Conservation (phyloP, 495 filamentous ascomycete species). For the Hyaloscypha hepaticicola region DNA sequence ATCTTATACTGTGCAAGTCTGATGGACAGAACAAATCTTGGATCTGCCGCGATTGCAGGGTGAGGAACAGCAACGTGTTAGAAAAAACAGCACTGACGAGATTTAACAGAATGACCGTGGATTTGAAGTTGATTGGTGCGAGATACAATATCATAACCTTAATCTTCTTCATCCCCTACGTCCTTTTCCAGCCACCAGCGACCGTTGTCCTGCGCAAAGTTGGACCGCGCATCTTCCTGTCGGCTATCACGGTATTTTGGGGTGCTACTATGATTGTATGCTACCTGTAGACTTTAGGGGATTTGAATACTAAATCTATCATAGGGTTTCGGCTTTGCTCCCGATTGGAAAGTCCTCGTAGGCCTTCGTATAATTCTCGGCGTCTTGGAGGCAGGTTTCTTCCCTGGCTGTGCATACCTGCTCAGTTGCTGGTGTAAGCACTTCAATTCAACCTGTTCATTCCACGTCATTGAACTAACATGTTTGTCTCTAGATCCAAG, state of each 20-base stretch:
- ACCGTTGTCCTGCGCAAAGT: conserved; percentile 58
- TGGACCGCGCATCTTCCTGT: conserved; percentile 57
- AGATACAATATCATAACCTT: conserved; percentile 49
- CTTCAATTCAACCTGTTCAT: neutral
- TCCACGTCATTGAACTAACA: neutral
- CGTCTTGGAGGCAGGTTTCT: conserved; percentile 64
- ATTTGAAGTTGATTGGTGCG: conserved; percentile 46
- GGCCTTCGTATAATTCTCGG: conserved; percentile 59
- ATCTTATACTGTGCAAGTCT: conserved; percentile 63
- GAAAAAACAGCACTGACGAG: neutral
- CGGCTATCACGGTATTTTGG: conserved; percentile 51
- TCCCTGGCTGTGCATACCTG: conserved; percentile 61
- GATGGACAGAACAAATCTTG: conserved; percentile 70
- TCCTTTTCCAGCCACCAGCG: conserved; percentile 60
- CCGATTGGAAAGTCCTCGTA: conserved; percentile 48
- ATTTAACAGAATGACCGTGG: conserved; percentile 44
- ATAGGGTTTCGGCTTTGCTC: conserved; percentile 48
- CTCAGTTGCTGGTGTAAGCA: conserved; percentile 55
- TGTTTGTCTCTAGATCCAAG: conserved; percentile 40
- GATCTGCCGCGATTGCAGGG: conserved; percentile 41
- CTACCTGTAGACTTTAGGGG: conserved; percentile 34
- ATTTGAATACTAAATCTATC: neutral
- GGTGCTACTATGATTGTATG: conserved; percentile 42
- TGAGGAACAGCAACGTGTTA: neutral
- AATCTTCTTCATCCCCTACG: conserved; percentile 67